Evolutionary conservation across 106 monocot species (phyloP), one percentile per base, ranked within the genome.

Genomic region (Apostasia shenzhenica): DNA sequence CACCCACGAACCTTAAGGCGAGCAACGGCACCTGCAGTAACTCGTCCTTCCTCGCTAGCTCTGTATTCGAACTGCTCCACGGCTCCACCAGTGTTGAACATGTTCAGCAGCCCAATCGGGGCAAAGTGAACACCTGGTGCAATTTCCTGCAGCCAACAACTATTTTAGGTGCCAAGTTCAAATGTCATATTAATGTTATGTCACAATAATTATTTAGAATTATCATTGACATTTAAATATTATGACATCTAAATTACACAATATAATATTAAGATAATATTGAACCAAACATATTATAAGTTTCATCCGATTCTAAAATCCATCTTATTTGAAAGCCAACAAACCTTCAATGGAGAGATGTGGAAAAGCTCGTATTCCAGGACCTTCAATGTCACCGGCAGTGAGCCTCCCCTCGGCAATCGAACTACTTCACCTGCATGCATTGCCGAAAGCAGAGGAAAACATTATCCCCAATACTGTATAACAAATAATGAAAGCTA

Each of bases 291-390:
- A 26, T 0, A 0, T 26, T 0, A 26, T 26, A 26, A 26, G 26
- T 26, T 26, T 0, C 26, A 26, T 26, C 26, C 26, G 26, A 26
- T 26, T 26, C 26, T 26, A 26, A 26, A 26, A 26, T 26, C 26
- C 26, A 26, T 26, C 26, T 26, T 26, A 26, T 26, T 26, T 26
- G 26, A 26, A 26, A 26, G 26, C 26, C 26, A 26, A 26, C 26
- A 26, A 49, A 84, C 80, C 79, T 76, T 79, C 2, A 82, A 41
- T 1, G 86, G 86, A n/a, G 61, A 73, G 40, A 86, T 57, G 14
- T 82, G 81, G 79, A 76, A 86, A 63, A 86, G 68, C 61, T 86
- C 86, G 26, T 82, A 86, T 54, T 86, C 82, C 8, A 82, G 72
- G 10, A 79, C 82, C 47, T 79, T 73, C 41, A 86, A 82, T 6